Evolutionary conservation across 83 land plant genomes (phyloP).

Genomic region (Diphasiastrum complanatum): DNA sequence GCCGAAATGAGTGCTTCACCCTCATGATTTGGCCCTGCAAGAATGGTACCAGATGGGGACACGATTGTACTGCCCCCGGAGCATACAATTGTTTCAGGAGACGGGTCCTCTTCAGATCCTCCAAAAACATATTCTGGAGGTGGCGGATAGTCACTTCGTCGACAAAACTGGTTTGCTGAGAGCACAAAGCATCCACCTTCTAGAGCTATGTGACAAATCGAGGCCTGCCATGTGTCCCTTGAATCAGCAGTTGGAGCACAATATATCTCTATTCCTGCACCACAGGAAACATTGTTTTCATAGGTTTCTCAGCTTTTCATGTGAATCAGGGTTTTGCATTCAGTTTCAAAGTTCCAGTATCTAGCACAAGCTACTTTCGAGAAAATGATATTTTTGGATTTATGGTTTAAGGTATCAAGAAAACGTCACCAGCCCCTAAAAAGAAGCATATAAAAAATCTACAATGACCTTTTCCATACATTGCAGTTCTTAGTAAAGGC

Average conservation of each 20-base stretch:
- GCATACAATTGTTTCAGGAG: constrained; percentile 78
- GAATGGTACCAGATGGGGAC: constrained; percentile 79
- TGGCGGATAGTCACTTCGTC: constrained; percentile 89
- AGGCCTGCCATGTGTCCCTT: constrained; percentile 77
- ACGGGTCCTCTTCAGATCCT: constrained; percentile 51
- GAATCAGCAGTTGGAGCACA: constrained; percentile 99
- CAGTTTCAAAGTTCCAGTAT: too few relatives aligned
- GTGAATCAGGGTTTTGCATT: neutral
- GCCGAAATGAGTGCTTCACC: constrained; percentile 86
- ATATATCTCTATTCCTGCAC: constrained; percentile 78
- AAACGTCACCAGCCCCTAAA: neutral
- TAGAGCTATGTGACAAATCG: constrained; percentile 85
- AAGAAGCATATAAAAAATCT: neutral
- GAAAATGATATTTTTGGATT: neutral
- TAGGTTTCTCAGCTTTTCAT: neutral
- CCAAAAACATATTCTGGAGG: constrained; percentile 77
- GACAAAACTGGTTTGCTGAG: constrained; percentile 93
- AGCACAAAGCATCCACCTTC: constrained; percentile 98
- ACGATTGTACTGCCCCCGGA: constrained; percentile 94
- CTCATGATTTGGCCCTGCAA: constrained; percentile 97
- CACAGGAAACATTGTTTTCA: neutral
- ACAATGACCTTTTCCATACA: constrained; percentile 84
- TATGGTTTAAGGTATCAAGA: neutral
- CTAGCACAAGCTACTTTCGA: constrained; percentile 13
- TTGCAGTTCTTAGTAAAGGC: constrained; percentile 88